Evolutionary conservation across 441 rosid species (phyloP).

Genomic region (Arabidopsis lyrata): DNA sequence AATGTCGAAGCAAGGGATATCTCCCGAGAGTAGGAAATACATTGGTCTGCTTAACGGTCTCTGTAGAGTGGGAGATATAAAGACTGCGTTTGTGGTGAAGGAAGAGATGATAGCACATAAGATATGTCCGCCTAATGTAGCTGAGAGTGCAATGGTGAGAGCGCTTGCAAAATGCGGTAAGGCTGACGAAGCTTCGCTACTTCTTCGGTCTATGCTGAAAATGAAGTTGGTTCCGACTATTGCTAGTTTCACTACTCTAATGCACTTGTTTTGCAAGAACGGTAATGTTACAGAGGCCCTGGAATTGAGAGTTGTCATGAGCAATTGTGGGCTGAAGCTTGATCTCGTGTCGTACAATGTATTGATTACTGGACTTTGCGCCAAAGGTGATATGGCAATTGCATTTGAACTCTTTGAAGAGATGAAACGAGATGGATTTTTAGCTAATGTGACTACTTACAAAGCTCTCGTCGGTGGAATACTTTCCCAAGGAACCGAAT

Average conservation of each 20-base stretch:
- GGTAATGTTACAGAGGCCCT: conserved; percentile 61
- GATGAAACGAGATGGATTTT: conserved; percentile 67
- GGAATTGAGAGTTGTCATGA: conserved; percentile 59
- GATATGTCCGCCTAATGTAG: conserved; percentile 59
- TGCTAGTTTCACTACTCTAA: conserved; percentile 78
- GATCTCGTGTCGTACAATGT: conserved; percentile 83
- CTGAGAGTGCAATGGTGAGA: conserved; percentile 86
- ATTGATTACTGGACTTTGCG: conserved; percentile 73
- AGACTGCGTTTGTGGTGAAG: conserved; percentile 67
- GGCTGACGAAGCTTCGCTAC: conserved; percentile 74
- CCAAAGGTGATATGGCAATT: conserved; percentile 55
- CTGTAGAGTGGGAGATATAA: conserved; percentile 69
- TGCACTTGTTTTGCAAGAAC: conserved; percentile 67
- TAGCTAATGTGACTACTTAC: conserved; percentile 73
- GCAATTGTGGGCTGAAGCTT: conserved; percentile 59
- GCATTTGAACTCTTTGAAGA: conserved; percentile 73
- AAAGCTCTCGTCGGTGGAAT: conserved; percentile 60
- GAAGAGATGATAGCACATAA: conserved; percentile 69
- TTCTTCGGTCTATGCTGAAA: conserved; percentile 67
- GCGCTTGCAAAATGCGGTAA: conserved; percentile 82
- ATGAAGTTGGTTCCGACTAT: conserved; percentile 66
- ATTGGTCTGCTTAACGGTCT: conserved; percentile 64
- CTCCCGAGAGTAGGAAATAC: conserved; percentile 58
- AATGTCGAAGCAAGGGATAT: conserved; percentile 63
- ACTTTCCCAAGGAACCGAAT: conserved; percentile 37